Percentiles rank a stretch among this genome's conserved stretches.
These are phyloP conservation scores for Xanthoparmelia taractica DNA, from an alignment of 495 filamentous ascomycete species.

Conservation along the genomic window DNA sequence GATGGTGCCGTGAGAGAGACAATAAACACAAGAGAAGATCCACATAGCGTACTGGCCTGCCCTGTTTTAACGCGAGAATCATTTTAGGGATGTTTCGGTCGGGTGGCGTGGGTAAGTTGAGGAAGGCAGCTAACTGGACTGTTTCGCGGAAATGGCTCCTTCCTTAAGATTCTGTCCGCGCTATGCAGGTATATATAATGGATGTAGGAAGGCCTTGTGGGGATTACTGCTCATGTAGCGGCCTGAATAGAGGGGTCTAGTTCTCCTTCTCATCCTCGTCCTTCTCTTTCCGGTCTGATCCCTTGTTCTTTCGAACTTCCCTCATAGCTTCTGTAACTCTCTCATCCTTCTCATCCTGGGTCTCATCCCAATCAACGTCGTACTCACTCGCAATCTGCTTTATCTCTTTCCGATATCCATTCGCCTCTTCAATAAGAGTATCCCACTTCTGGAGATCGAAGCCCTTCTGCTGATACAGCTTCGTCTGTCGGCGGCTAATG, in stretches of 20 bases:
- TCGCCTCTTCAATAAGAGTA: constrained; percentile 69
- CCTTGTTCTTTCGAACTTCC: constrained; percentile 49
- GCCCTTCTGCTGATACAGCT: constrained; percentile 64
- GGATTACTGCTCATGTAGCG: neutral
- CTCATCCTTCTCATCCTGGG: constrained; percentile 64
- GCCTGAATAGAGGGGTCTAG: neutral
- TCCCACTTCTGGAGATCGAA: constrained; percentile 77
- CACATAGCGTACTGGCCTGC: neutral
- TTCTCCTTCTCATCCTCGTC: constrained; percentile 35
- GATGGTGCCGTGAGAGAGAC: neutral
- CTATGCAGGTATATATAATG: constrained; percentile 1
- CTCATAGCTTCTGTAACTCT: constrained; percentile 63
- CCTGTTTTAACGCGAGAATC: neutral
- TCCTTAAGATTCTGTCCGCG: neutral
- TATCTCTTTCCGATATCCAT: constrained; percentile 71
- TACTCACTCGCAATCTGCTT: constrained; percentile 77
- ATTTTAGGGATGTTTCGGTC: neutral
- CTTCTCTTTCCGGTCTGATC: constrained; percentile 39
- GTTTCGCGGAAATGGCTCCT: neutral
- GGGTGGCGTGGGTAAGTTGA: neutral
- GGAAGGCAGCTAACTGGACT: neutral
- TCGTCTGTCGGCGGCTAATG: constrained; percentile 65
- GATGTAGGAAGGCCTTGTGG: neutral
- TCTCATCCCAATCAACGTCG: constrained; percentile 91
- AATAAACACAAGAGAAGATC: neutral